Evolutionary conservation across 2,329 filamentous ascomycete species (phyloP).

Genomic region (Nemania abortiva): DNA sequence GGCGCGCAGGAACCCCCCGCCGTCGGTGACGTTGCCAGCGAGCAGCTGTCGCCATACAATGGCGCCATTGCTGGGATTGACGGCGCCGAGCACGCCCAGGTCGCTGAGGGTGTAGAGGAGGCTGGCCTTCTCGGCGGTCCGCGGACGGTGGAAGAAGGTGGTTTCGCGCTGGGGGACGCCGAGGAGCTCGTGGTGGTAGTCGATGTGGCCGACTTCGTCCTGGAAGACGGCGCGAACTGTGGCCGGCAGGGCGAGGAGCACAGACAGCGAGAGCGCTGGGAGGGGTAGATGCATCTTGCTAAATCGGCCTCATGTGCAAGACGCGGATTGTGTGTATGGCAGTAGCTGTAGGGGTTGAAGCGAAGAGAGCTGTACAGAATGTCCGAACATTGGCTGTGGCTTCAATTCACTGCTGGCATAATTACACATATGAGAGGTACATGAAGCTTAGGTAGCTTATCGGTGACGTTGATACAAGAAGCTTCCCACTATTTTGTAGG

Average conservation of each 20-base stretch:
- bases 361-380: slow-evolving; percentile 13
- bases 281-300: slow-evolving; percentile 48
- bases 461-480: slow-evolving; percentile 30
- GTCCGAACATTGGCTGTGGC: slow-evolving; percentile 26
- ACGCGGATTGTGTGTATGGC: slow-evolving; percentile 7
- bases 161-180: slow-evolving; percentile 84
- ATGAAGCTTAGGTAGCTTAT: slow-evolving; percentile 22
- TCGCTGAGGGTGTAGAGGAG: slow-evolving; percentile 93
- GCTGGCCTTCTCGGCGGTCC: slow-evolving; percentile 83
- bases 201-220: slow-evolving; percentile 91
- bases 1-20: slow-evolving; percentile 72
- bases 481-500: neutral
- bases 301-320: slow-evolving; percentile 30
- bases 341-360: neutral
- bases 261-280: slow-evolving; percentile 46
- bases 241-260: slow-evolving; percentile 59
- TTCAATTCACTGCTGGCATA: slow-evolving; percentile 14
- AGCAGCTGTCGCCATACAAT: slow-evolving; percentile 89
- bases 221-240: slow-evolving; percentile 78
- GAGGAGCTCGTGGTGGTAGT: slow-evolving; percentile 92
- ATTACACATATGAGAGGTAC: neutral
- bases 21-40: slow-evolving; percentile 61
- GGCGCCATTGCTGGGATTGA: slow-evolving; percentile 87
- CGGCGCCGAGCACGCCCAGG: slow-evolving; percentile 82
- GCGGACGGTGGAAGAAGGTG: slow-evolving; percentile 94